Percentiles rank a stretch among this genome's conserved stretches.
phyloP scores from a whole-genome alignment of 2,329 filamentous ascomycete species.

The Microdochium nivale region DNA sequence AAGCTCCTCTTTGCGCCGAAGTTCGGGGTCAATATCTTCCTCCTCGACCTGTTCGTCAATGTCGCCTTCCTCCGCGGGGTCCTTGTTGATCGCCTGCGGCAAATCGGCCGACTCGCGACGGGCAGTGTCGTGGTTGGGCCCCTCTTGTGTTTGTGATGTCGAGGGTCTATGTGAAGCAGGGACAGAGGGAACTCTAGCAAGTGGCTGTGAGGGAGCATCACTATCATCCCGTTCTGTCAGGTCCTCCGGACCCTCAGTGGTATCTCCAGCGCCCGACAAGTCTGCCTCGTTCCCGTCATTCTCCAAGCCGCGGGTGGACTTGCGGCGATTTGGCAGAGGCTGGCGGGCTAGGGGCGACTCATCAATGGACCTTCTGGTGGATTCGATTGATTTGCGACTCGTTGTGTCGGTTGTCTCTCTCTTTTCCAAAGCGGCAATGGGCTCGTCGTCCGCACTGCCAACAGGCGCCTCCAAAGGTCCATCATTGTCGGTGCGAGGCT shows the following conservation, averaged over 20 bases:
- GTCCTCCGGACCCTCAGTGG: slow-evolving; percentile 51
- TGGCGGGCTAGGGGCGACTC: slow-evolving; percentile 29
- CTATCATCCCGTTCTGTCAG: slow-evolving; percentile 66
- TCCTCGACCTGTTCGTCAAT: slow-evolving; percentile 68
- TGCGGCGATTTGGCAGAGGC: slow-evolving; percentile 39
- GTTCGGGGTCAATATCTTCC: slow-evolving; percentile 81
- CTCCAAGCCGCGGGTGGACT: slow-evolving; percentile 38
- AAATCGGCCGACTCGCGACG: slow-evolving; percentile 33
- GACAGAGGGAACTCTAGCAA: slow-evolving; percentile 28
- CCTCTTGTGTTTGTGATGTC: slow-evolving; percentile 17
- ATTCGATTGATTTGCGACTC: slow-evolving; percentile 32
- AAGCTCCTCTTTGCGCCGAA: slow-evolving; percentile 76
- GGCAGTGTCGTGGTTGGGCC: slow-evolving; percentile 19
- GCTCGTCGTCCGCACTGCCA: slow-evolving; percentile 24
- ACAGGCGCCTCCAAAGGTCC: slow-evolving; percentile 20
- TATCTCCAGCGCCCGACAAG: slow-evolving; percentile 56
- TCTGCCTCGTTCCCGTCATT: slow-evolving; percentile 58
- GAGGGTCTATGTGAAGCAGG: slow-evolving; percentile 20
- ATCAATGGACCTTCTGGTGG: slow-evolving; percentile 25
- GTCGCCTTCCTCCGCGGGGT: slow-evolving; percentile 40
- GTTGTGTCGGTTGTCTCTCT: slow-evolving; percentile 37
- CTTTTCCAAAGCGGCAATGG: slow-evolving; percentile 31
- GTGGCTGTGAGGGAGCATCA: slow-evolving; percentile 46
- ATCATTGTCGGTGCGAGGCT: slow-evolving; percentile 52
- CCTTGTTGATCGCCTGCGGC: slow-evolving; percentile 29